phyloP scores from a whole-genome alignment of 805 yeast species.

The Lipomyces mesembrius region DNA sequence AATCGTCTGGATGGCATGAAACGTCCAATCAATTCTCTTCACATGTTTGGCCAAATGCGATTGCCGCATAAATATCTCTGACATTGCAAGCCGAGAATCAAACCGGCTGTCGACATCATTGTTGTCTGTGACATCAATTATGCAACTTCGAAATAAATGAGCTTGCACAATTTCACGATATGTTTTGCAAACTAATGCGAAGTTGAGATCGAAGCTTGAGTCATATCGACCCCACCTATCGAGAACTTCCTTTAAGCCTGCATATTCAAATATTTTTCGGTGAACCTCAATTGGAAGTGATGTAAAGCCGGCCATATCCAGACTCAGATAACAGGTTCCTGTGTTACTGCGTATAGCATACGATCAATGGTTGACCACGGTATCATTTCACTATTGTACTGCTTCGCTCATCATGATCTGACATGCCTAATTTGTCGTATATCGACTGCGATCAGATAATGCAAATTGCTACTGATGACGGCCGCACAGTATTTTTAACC shows the following conservation, averaged over 20 bases:
- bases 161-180: constrained; percentile 2
- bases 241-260: background rate
- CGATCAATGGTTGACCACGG: background rate
- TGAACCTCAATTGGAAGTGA: constrained; percentile 1
- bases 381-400: background rate
- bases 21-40: constrained; percentile 1
- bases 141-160: background rate
- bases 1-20: background rate
- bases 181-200: background rate
- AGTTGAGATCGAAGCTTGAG: background rate
- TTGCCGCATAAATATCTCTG: constrained; percentile 3
- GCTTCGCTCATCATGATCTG: background rate
- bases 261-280: background rate
- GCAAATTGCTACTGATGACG: background rate
- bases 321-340: background rate
- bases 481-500: too few species aligned
- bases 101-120: background rate
- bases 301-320: background rate
- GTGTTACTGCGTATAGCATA: background rate
- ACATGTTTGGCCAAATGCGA: constrained; percentile 1
- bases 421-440: background rate
- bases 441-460: background rate
- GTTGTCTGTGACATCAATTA: background rate
- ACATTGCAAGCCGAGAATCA: background rate
- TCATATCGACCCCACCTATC: background rate